Evolutionary conservation across 169 alveolate species (phyloP).

Genomic region (Eimeria falciformis): DNA sequence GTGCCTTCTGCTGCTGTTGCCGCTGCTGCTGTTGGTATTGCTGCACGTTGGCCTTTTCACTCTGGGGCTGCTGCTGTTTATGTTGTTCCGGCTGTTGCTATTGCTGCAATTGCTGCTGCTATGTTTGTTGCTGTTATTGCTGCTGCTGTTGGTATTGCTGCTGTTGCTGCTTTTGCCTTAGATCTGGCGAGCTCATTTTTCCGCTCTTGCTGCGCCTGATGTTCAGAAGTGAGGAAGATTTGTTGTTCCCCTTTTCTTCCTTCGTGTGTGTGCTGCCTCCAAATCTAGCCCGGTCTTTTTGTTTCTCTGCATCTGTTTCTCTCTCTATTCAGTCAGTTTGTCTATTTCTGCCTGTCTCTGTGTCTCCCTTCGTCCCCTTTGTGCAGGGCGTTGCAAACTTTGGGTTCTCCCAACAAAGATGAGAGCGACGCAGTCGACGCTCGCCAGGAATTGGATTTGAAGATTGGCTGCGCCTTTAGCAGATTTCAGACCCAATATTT

Average conservation of each 20-base stretch:
- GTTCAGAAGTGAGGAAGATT: constrained; percentile 56
- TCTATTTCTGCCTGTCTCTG: background rate
- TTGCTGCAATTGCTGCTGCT: background rate
- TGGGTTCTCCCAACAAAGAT: constrained; percentile 95
- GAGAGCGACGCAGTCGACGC: constrained; percentile 97
- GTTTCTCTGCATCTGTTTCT: background rate
- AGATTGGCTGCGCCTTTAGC: constrained; percentile 89
- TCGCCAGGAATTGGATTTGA: constrained; percentile 97
- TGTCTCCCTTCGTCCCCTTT: constrained; percentile 31
- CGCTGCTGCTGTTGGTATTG: background rate
- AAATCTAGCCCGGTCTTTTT: background rate
- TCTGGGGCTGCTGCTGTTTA: background rate
- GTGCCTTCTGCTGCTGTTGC: constrained; percentile 57
- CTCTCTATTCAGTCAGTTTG: background rate
- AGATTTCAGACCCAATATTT: constrained; percentile 86
- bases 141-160: background rate
- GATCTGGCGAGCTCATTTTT: constrained; percentile 97
- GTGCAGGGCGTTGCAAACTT: constrained; percentile 90
- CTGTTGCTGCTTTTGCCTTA: constrained; percentile 11
- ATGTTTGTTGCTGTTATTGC: background rate
- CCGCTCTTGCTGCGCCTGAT: constrained; percentile 97
- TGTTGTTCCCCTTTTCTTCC: background rate
- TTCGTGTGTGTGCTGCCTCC: background rate
- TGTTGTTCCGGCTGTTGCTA: background rate
- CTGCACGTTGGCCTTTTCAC: background rate